Conservation (phyloP, 192 early-diverging fungal species). For the Backusella liffmaniae region DNA sequence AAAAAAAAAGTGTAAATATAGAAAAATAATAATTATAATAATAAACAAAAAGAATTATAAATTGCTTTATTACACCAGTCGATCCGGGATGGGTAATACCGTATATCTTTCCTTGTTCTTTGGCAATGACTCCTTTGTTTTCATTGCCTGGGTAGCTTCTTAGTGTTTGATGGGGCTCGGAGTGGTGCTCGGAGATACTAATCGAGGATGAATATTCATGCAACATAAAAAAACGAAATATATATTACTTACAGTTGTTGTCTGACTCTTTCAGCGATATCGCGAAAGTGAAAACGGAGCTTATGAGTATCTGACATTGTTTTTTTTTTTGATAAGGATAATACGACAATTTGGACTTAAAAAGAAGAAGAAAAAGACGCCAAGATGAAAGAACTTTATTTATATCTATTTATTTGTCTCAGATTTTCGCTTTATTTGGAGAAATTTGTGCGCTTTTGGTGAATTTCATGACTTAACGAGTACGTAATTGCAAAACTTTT, state of each 20-base stretch:
- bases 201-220: background rate
- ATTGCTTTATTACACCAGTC: conserved; percentile 38
- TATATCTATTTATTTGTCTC: background rate
- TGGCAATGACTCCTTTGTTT: background rate
- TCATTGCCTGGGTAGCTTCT: conserved; percentile 42
- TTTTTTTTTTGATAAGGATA: background rate
- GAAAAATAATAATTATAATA: too few relatives aligned
- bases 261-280: background rate
- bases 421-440: background rate
- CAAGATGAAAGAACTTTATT: background rate
- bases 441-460: background rate
- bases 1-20: too few relatives aligned
- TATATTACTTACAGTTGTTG: background rate
- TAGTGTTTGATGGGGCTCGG: conserved; percentile 38
- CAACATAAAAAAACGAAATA: background rate
- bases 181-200: conserved; percentile 17
- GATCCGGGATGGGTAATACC: conserved; percentile 44
- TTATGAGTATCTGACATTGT: background rate
- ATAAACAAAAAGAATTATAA: too few relatives aligned
- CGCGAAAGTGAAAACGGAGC: background rate
- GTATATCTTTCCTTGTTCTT: conserved; percentile 20
- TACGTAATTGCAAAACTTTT: background rate
- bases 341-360: background rate
- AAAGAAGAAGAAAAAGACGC: background rate
- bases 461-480: background rate